Evolutionary conservation across 2,329 filamentous ascomycete species (phyloP).

Genomic region (Lasiodiplodia sp.): DNA sequence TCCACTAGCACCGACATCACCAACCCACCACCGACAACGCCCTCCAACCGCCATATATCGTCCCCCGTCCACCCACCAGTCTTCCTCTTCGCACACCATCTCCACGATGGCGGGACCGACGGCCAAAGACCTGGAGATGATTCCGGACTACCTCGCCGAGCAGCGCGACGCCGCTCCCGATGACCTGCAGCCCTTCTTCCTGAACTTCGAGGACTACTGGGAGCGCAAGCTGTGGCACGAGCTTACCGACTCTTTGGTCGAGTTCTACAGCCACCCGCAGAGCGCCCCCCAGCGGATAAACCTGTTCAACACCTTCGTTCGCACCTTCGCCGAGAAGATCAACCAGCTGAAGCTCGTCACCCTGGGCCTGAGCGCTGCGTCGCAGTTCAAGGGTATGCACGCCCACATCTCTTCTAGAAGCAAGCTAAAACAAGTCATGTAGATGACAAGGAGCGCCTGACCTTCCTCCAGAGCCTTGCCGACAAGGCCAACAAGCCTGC

Average conservation of each 20-base stretch:
- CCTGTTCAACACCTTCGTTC: slow-evolving; percentile 93
- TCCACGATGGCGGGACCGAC: slow-evolving; percentile 41
- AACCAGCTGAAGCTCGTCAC: slow-evolving; percentile 98
- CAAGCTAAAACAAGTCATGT: slow-evolving; percentile 39
- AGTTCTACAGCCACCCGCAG: slow-evolving; percentile 83
- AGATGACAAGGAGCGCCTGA: slow-evolving; percentile 87
- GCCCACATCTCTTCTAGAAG: neutral
- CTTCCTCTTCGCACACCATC: neutral
- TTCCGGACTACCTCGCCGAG: slow-evolving; percentile 89
- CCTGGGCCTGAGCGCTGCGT: slow-evolving; percentile 84
- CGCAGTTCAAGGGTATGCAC: slow-evolving; percentile 75
- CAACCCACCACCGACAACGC: slow-evolving; percentile 34
- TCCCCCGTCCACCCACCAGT: slow-evolving; percentile 3
- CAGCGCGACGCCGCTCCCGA: slow-evolving; percentile 88
- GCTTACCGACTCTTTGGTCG: slow-evolving; percentile 85
- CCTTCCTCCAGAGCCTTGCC: slow-evolving; percentile 82
- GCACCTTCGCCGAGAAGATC: slow-evolving; percentile 97
- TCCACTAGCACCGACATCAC: slow-evolving; percentile 30
- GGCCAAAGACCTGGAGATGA: slow-evolving; percentile 82
- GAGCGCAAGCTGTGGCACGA: slow-evolving; percentile 99
- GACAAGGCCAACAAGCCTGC: slow-evolving; percentile 90
- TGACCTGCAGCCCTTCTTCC: slow-evolving; percentile 84
- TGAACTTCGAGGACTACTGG: slow-evolving; percentile 96
- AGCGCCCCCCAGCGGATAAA: slow-evolving; percentile 85
- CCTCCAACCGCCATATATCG: slow-evolving; percentile 17